phyloP scores from a whole-genome alignment of 140 eudicot genomes.

The Flaveria floridana region DNA sequence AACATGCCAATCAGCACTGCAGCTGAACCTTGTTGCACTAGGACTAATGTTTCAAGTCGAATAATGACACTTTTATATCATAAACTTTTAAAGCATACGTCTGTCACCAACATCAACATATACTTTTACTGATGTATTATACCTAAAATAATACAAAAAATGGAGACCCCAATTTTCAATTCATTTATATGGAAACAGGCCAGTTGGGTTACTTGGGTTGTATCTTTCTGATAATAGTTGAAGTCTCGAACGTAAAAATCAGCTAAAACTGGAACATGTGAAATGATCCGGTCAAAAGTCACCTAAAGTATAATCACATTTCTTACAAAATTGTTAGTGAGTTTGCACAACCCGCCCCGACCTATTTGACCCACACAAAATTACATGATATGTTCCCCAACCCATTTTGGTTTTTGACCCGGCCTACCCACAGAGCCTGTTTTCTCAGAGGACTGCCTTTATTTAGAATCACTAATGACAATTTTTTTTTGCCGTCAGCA shows the following conservation, averaged over 20 bases:
- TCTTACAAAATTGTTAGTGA: not conserved
- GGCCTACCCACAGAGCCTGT: not conserved
- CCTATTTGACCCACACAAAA: slow-evolving; percentile 12
- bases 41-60: not conserved
- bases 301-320: slow-evolving; percentile 4
- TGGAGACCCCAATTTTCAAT: not conserved
- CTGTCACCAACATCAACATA: slow-evolving; percentile 14
- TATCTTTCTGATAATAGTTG: not conserved
- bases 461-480: slow-evolving; percentile 15
- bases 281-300: not conserved
- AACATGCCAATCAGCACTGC: not conserved
- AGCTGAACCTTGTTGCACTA: not conserved
- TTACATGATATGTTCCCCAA: not conserved
- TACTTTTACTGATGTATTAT: not conserved
- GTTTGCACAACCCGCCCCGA: not conserved
- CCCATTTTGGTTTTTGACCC: slow-evolving; percentile 8
- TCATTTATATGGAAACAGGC: not conserved
- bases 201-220: not conserved
- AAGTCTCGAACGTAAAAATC: not conserved
- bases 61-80: slow-evolving; percentile 7
- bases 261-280: not conserved
- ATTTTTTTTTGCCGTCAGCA: slow-evolving; percentile 41
- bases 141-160: not conserved
- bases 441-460: slow-evolving; percentile 9
- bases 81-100: slow-evolving; percentile 1